Percentiles rank a stretch among this genome's conserved stretches.
Evolutionary conservation across 2,329 filamentous ascomycete genomes (phyloP).

Genomic region (Fusarium verticillioides): DNA sequence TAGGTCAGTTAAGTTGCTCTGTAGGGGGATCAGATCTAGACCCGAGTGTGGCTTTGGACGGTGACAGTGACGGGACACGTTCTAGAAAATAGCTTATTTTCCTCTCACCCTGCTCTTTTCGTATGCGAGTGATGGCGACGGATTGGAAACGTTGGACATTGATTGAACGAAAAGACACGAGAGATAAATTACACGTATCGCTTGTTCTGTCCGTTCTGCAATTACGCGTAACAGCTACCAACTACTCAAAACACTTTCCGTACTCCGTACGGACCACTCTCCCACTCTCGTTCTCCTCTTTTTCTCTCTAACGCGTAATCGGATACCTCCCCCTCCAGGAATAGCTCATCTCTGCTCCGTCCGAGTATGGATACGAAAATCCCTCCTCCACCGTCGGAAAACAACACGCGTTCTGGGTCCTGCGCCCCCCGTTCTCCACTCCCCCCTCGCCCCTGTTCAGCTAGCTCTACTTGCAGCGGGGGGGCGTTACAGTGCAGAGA

Average conservation of each 20-base stretch:
- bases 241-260: neutral
- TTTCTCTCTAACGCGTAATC: conserved; percentile 13
- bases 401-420: neutral
- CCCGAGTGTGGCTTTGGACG: neutral
- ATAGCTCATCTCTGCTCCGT: neutral
- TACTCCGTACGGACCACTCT: neutral
- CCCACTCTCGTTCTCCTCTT: neutral
- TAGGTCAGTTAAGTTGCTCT: neutral
- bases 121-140: neutral
- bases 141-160: neutral
- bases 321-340: conserved; percentile 10
- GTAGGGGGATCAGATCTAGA: neutral
- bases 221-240: conserved; percentile 8
- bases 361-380: conserved; percentile 23
- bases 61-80: neutral
- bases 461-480: neutral
- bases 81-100: conserved; percentile 1
- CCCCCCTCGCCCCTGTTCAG: neutral
- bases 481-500: conserved; percentile 12
- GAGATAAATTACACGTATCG: neutral
- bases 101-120: neutral
- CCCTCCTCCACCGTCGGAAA: conserved; percentile 13
- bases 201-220: neutral
- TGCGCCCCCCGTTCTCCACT: neutral
- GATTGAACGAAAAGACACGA: neutral